Evolutionary conservation across 805 yeast genomes (phyloP), one percentile per base, ranked within the genome.

Genomic region (Blastobotrys mokoenaii): DNA sequence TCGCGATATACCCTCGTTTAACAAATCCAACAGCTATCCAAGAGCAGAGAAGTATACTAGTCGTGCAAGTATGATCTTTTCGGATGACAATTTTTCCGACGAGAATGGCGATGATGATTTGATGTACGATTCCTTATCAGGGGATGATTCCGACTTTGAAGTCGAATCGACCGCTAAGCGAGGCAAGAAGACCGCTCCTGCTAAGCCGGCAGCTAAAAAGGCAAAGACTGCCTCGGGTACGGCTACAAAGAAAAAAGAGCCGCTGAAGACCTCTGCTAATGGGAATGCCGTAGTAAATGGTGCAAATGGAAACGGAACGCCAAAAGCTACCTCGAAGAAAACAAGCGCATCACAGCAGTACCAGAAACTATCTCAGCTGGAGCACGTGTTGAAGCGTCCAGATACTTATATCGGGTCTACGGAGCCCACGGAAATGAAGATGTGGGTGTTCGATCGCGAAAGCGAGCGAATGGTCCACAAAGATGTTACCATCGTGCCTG

Each of bases 331-430:
- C 11, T 14, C 36, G 17, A 43, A 43, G 29, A 40, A 40, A 22
- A 11, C 20, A 2, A 59, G 68, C 45, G 74, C 79, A 50, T 66
- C 80, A 45, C 84, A 83, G 44, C 88, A 85, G 57, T 93, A 93
- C 67, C 97, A 90, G 66, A 86, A 85, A 69, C 79, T 93, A 40
- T 82, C 96, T 2, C 99, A 90, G 66, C 72, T 93, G 57, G 97
- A 93, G 61, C 99, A 93, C 72, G 90, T 93, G 46, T 72, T 93
- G 59, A 88, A 88, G 64, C 82, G 99, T 65, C 99, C 99, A 1
- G 99, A 93, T 64, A 90, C 98, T 2, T 93, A 93, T 66, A 82
- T 93, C 55, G 99, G 99, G 4, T 88, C 97, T 1, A 83, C 89
- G 18, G 99, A 93, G 66, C 76, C 74, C 44, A 79, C 83, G 44